Evolutionary conservation across 441 rosid species (phyloP).

Genomic region (Rhodomyrtus psidioides): DNA sequence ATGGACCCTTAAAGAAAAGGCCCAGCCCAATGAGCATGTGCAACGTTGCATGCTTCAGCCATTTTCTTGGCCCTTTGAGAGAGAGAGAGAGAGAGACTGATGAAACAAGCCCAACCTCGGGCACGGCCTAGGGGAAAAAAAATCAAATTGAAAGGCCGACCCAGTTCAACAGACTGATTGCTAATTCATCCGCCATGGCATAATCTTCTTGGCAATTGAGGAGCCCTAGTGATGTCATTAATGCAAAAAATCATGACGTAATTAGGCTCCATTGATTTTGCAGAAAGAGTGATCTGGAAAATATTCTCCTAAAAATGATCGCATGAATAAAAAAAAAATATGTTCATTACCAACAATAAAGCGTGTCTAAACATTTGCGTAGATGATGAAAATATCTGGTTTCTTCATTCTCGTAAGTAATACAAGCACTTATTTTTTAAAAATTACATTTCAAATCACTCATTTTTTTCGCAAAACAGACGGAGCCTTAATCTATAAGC

Average conservation of each 20-base stretch:
- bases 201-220: background rate
- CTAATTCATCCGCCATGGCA: background rate
- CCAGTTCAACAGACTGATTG: background rate
- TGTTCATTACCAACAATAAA: too few relatives aligned
- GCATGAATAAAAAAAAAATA: too few relatives aligned
- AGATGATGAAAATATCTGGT: too few relatives aligned
- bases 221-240: background rate
- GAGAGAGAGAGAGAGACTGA: background rate
- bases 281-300: too few relatives aligned
- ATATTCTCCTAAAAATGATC: too few relatives aligned
- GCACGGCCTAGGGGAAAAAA: background rate
- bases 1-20: background rate
- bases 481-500: background rate
- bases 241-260: background rate
- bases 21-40: background rate
- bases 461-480: too few relatives aligned
- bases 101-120: background rate
- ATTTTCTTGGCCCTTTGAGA: background rate
- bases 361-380: too few relatives aligned
- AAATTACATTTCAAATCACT: too few relatives aligned
- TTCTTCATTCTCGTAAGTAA: too few relatives aligned
- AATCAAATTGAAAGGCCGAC: background rate
- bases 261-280: too few relatives aligned
- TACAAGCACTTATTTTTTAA: too few relatives aligned
- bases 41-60: background rate